Percentiles rank a stretch among this genome's conserved stretches.
phyloP scores from a whole-genome alignment of 129 eudicot species.

The Gnaphalium uliginosum region DNA sequence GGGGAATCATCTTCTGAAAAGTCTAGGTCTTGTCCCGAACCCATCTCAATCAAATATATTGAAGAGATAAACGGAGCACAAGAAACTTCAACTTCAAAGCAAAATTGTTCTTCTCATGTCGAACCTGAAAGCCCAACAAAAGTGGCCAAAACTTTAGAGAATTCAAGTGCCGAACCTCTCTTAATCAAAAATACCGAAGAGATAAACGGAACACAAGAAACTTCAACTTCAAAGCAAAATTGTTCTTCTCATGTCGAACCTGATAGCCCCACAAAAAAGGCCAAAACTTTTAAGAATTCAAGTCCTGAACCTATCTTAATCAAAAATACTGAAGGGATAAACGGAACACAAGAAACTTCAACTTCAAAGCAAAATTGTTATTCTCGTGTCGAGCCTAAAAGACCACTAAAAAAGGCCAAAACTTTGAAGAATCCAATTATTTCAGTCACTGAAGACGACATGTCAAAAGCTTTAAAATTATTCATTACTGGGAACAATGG shows the following conservation, averaged over 20 bases:
- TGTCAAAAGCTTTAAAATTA: conserved; percentile 23
- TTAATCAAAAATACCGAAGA: background rate
- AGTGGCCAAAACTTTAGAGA: conserved; percentile 5
- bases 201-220: conserved; percentile 23
- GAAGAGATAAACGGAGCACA: conserved; percentile 13
- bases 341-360: conserved; percentile 23
- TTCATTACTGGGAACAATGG: conserved; percentile 17
- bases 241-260: conserved; percentile 16
- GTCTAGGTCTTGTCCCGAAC: conserved; percentile 11
- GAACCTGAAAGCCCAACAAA: conserved; percentile 28
- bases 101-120: conserved; percentile 4
- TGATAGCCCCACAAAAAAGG: conserved; percentile 24
- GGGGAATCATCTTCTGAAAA: conserved; percentile 22
- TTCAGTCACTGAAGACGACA: conserved; percentile 12
- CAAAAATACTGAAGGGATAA: background rate
- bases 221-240: conserved; percentile 21
- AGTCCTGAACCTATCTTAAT: conserved; percentile 6
- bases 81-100: conserved; percentile 28
- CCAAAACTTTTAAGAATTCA: conserved; percentile 6
- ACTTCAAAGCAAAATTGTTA: conserved; percentile 16
- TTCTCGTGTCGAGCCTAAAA: conserved; percentile 13
- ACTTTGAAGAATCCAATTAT: background rate
- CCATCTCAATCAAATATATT: background rate
- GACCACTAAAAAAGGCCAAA: conserved; percentile 27
- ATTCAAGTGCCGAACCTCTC: conserved; percentile 16